phyloP scores from a whole-genome alignment of 495 filamentous ascomycete species.

The Hypoxylon perforatum region DNA sequence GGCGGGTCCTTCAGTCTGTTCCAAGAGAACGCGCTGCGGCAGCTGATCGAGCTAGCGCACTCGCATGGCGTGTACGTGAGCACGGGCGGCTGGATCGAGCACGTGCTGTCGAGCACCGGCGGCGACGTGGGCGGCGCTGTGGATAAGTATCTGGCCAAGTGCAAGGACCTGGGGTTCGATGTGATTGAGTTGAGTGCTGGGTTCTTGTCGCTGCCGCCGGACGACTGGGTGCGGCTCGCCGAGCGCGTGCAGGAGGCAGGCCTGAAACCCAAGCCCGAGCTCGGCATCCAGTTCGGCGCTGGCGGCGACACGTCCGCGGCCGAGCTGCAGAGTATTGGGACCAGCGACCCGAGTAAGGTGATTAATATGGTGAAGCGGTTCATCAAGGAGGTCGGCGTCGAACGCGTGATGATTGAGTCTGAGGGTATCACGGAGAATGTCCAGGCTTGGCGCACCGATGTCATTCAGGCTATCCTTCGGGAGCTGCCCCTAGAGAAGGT shows the following conservation, averaged over 20 bases:
- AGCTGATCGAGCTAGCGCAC: conserved; percentile 65
- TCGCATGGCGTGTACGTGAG: conserved; percentile 65
- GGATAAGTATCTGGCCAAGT: conserved; percentile 63
- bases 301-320: conserved; percentile 65
- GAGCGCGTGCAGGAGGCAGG: conserved; percentile 63
- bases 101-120: conserved; percentile 59
- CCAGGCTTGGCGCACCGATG: conserved; percentile 65
- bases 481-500: conserved; percentile 65
- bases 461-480: conserved; percentile 65
- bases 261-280: conserved; percentile 67
- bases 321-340: conserved; percentile 62
- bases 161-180: conserved; percentile 66
- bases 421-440: conserved; percentile 73
- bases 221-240: conserved; percentile 68
- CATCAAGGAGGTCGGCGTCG: conserved; percentile 62
- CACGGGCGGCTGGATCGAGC: conserved; percentile 68
- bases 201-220: conserved; percentile 64
- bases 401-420: conserved; percentile 71
- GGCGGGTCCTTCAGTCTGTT: conserved; percentile 68
- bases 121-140: conserved; percentile 57
- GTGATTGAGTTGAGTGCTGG: conserved; percentile 66
- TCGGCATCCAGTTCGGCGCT: conserved; percentile 70
- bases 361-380: conserved; percentile 63
- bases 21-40: conserved; percentile 57
- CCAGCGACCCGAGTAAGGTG: conserved; percentile 63